These are phyloP conservation scores for Komagataella pastoris DNA, from an alignment of 805 yeast species.

Conservation along the genomic window DNA sequence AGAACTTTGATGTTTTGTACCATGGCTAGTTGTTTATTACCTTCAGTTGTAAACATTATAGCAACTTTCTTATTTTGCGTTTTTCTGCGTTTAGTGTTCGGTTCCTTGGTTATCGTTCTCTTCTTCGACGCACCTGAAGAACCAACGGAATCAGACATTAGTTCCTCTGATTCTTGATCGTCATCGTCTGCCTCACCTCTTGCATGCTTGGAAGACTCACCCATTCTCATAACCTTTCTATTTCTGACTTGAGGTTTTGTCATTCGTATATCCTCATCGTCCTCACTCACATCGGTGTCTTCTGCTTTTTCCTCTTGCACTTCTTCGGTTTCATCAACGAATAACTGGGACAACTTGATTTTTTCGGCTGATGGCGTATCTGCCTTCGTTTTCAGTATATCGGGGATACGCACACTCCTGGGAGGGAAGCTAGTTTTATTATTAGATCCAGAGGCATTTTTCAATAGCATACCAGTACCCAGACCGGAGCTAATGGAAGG, in stretches of 20 bases:
- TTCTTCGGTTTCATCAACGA: not conserved
- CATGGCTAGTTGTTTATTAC: constrained; percentile 1
- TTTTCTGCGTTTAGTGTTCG: not conserved
- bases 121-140: not conserved
- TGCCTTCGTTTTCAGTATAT: not conserved
- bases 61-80: not conserved
- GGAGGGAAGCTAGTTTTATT: constrained; percentile 1
- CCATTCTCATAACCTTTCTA: not conserved
- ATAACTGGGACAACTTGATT: not conserved
- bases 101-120: not conserved
- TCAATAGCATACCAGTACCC: constrained; percentile 3
- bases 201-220: not conserved
- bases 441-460: constrained; percentile 4
- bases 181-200: not conserved
- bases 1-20: constrained; percentile 3
- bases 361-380: not conserved
- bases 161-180: not conserved
- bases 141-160: no score
- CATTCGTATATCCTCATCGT: constrained; percentile 1
- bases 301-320: not conserved
- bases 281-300: not conserved
- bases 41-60: not conserved
- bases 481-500: constrained; percentile 8
- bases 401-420: not conserved
- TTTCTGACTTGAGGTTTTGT: not conserved